Percentiles rank a stretch among this genome's conserved stretches.
Evolutionary conservation across 257 asterid genomes (phyloP).

Genomic region (Scutellaria baicalensis): DNA sequence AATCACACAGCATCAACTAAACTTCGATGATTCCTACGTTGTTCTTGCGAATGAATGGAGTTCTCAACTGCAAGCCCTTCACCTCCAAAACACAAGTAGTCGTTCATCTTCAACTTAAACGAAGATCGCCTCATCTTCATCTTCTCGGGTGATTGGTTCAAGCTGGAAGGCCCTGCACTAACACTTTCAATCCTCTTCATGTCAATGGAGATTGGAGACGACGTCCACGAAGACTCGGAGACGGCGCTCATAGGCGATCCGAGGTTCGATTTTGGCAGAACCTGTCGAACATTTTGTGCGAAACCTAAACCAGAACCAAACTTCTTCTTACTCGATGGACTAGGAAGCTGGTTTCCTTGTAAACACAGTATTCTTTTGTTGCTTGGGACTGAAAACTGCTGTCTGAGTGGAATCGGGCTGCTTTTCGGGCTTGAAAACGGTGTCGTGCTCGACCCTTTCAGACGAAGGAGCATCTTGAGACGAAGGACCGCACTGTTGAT

Average conservation of each 20-base stretch:
- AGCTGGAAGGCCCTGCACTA: constrained; percentile 15
- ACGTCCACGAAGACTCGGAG: constrained; percentile 62
- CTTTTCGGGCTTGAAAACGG: constrained; percentile 16
- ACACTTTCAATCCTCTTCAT: constrained; percentile 10
- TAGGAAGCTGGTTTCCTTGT: constrained; percentile 29
- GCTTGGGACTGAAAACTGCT: constrained; percentile 43
- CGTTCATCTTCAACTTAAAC: constrained; percentile 55
- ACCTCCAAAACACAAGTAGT: constrained; percentile 64
- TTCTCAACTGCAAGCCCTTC: constrained; percentile 46
- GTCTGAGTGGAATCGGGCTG: constrained; percentile 50
- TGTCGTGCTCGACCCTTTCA: constrained; percentile 24
- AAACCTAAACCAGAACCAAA: constrained; percentile 29
- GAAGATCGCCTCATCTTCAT: constrained; percentile 37
- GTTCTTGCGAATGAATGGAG: constrained; percentile 8
- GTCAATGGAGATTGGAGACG: constrained; percentile 29
- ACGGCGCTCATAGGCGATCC: constrained; percentile 47
- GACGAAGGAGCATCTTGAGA: constrained; percentile 45
- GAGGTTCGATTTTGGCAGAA: constrained; percentile 35
- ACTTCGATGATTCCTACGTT: constrained; percentile 2
- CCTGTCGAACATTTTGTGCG: constrained; percentile 40
- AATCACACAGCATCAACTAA: constrained; percentile 6
- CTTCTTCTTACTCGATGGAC: constrained; percentile 50
- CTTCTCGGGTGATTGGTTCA: constrained; percentile 29
- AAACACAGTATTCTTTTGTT: constrained; percentile 40
- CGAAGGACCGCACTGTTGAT: constrained; percentile 34